Evolutionary conservation across 495 filamentous ascomycete genomes (phyloP).

Genomic region (Xylaria longipes): DNA sequence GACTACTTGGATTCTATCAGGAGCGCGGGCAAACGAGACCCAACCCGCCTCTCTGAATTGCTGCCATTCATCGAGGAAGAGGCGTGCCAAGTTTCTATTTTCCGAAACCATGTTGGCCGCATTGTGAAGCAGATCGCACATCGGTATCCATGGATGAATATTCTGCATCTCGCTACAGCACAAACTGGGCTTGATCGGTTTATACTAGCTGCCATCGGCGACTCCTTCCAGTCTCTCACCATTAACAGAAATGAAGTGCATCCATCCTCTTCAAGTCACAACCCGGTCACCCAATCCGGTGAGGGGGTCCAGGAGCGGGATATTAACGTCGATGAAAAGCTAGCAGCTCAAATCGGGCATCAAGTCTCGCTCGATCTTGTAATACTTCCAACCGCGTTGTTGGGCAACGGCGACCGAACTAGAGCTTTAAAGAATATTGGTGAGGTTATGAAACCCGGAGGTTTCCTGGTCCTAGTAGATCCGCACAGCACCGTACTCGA

Average conservation of each 20-base stretch:
- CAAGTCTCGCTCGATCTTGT: slow-evolving; percentile 44
- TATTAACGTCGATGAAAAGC: slow-evolving; percentile 35
- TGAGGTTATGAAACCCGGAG: slow-evolving; percentile 47
- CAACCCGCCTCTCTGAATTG: slow-evolving; percentile 28
- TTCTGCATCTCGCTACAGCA: slow-evolving; percentile 44
- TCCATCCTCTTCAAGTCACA: background rate
- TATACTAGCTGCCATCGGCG: slow-evolving; percentile 41
- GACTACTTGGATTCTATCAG: slow-evolving; percentile 39
- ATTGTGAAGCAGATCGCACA: slow-evolving; percentile 50
- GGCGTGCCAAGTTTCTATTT: slow-evolving; percentile 37
- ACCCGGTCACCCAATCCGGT: background rate
- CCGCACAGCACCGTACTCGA: background rate
- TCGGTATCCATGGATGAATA: slow-evolving; percentile 50
- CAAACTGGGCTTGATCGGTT: slow-evolving; percentile 39
- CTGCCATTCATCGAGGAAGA: slow-evolving; percentile 39
- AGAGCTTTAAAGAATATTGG: slow-evolving; percentile 35
- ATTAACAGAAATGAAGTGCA: slow-evolving; percentile 28
- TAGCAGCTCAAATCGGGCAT: slow-evolving; percentile 26
- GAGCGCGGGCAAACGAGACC: slow-evolving; percentile 28
- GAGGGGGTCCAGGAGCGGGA: slow-evolving; percentile 9
- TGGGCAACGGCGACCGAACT: slow-evolving; percentile 26
- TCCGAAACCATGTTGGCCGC: slow-evolving; percentile 44
- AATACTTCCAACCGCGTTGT: slow-evolving; percentile 42
- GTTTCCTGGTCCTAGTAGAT: slow-evolving; percentile 49
- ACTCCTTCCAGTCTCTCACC: slow-evolving; percentile 42